Base-by-base conservation (phyloP, 2,329 filamentous ascomycete species). In the Ilyonectria destructans region DNA sequence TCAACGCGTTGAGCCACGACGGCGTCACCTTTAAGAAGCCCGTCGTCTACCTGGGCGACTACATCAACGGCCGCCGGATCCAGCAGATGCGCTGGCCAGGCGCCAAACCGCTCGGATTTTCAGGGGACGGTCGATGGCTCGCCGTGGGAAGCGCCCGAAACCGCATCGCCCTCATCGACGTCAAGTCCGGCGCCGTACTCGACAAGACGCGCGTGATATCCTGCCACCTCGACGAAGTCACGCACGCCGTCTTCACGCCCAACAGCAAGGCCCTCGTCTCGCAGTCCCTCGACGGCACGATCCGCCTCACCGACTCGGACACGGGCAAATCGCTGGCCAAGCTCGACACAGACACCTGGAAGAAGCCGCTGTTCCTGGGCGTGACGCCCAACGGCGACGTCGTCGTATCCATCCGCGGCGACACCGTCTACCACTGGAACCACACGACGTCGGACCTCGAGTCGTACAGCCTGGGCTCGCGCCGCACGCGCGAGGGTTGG, bases 361-460 rank as follows among this genome's bases (percentile, higher is more conserved):
- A 78, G 68, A 72, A 72, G 31, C 75, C 75, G 1, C 9, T 71
- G 1, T 73, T 77, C 45, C 67, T 78, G 4, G 75, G 74, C 10
- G 73, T 80, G 2, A 75, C 77, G 9, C 72, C 72, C 7, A 75
- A 79, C 37, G 76, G 76, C 35, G 69, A 72, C 19, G 58, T 80
- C 12, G 73, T 81, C 19, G 78, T 80, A 2, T 78, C 76, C 12
- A 66, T 82, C 21, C 81, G 80, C 79, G 79, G 79, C 55, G 70
- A 79, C 35, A 76, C 77, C 2, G 77, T 82, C 61, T 78, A 78
- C 31, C 67, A 80, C 64, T 82, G 80, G 80, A 74, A 78, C 49
- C 70, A 78, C 48, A 62, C 72, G 6, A 76, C 73, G 1, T 75
- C 77, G 2, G 65, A 71, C 19, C 70, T 82, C 56, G 76, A 78